These are phyloP conservation scores for Coemansia brasiliensis DNA, from an alignment of 192 early-diverging fungal genomes.

Conservation along the genomic window DNA sequence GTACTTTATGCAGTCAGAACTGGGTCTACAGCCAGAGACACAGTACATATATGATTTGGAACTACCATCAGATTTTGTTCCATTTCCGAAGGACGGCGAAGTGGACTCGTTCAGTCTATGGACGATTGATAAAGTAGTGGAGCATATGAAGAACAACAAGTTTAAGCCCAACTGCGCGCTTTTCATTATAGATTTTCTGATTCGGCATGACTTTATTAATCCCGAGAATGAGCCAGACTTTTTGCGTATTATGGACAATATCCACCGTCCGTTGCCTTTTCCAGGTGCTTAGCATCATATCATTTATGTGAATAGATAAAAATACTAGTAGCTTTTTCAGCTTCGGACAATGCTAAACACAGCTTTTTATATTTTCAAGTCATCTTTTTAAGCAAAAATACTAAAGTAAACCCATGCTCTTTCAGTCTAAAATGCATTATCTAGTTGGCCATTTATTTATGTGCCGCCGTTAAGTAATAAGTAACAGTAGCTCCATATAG, in stretches of 20 bases:
- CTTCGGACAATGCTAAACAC: too few relatives aligned
- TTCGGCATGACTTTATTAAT: constrained; percentile 70
- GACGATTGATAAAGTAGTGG: constrained; percentile 59
- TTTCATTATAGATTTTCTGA: constrained; percentile 79
- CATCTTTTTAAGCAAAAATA: too few relatives aligned
- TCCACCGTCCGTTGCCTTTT: constrained; percentile 68
- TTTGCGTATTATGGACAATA: constrained; percentile 63
- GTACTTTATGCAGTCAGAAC: constrained; percentile 64
- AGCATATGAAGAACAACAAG: constrained; percentile 45
- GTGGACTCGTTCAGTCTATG: constrained; percentile 75
- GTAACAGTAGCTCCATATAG: too few relatives aligned
- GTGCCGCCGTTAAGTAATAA: too few relatives aligned
- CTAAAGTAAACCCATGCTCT: too few relatives aligned
- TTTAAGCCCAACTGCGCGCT: constrained; percentile 89
- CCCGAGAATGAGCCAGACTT: constrained; percentile 84
- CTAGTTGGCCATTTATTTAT: too few relatives aligned
- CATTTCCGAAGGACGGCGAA: constrained; percentile 76
- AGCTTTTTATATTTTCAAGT: too few relatives aligned
- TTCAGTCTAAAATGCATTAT: too few relatives aligned
- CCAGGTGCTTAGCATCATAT: constrained; percentile 55
- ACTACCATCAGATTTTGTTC: constrained; percentile 53
- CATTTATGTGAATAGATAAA: too few relatives aligned
- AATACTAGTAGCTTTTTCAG: too few relatives aligned
- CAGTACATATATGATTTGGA: constrained; percentile 87
- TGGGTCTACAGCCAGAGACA: constrained; percentile 77